Evolutionary conservation across 768 basidiomycete species (phyloP).

Genomic region (Leccinum truebloodii): DNA sequence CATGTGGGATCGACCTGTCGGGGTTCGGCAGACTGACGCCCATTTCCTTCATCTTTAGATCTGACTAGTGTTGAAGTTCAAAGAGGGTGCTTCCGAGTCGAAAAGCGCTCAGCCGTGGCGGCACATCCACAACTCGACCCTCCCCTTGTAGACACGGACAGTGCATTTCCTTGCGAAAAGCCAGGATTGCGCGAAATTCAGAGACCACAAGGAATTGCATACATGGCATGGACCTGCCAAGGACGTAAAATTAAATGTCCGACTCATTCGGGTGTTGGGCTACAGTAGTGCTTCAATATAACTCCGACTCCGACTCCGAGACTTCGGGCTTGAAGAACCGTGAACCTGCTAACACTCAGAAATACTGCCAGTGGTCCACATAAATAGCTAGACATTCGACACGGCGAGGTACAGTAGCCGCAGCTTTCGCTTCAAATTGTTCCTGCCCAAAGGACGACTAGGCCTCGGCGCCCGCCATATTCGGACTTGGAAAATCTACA

Average conservation of each 20-base stretch:
- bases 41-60: neutral
- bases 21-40: neutral
- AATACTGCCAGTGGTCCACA: too few relatives aligned
- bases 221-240: neutral
- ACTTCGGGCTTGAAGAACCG: too few relatives aligned
- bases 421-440: neutral
- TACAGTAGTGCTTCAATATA: too few relatives aligned
- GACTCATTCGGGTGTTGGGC: neutral
- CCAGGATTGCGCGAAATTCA: neutral
- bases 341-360: too few relatives aligned
- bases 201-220: neutral
- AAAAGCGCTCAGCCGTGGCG: neutral
- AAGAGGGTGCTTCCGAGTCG: neutral
- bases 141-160: too few relatives aligned
- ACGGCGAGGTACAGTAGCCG: too few relatives aligned
- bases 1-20: neutral
- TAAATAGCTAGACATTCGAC: too few relatives aligned
- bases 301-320: too few relatives aligned
- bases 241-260: neutral
- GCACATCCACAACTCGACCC: too few relatives aligned
- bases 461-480: too few relatives aligned
- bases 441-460: neutral
- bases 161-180: too few relatives aligned
- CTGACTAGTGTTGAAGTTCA: neutral
- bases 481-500: neutral